These are phyloP conservation scores for Hansenula sp. DNA, from an alignment of 1,139 yeast genomes.

Conservation along the genomic window DNA sequence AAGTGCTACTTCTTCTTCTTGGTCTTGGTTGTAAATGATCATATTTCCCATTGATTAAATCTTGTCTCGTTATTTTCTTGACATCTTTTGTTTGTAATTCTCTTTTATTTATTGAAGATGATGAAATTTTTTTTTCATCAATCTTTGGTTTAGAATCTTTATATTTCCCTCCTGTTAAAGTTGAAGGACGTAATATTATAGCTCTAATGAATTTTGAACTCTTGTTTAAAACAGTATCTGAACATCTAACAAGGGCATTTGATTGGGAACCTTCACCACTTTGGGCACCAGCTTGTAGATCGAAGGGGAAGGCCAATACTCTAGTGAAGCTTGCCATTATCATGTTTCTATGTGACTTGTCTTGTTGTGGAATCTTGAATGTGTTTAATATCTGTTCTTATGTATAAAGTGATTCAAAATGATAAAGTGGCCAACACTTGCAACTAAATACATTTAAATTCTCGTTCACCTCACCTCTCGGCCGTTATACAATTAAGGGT, in stretches of 20 bases:
- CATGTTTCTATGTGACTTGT: neutral
- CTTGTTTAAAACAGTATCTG: neutral
- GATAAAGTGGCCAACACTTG: too few species aligned
- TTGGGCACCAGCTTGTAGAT: neutral
- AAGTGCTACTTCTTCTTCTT: neutral
- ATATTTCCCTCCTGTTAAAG: neutral
- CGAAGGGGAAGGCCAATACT: neutral
- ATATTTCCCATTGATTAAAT: slow-evolving; percentile 5
- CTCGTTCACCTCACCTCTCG: too few species aligned
- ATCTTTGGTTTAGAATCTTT: neutral
- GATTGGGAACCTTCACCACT: neutral
- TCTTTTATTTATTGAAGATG: neutral
- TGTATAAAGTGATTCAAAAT: too few species aligned
- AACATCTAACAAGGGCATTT: neutral
- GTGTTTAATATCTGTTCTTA: too few species aligned
- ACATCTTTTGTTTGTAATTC: slow-evolving; percentile 3
- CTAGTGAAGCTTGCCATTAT: neutral
- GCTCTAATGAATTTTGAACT: neutral
- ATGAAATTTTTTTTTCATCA: neutral
- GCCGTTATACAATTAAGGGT: too few species aligned
- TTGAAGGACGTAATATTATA: neutral
- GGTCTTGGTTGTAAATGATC: neutral
- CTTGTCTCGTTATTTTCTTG: slow-evolving; percentile 4
- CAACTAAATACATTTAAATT: too few species aligned
- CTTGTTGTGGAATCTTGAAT: neutral